Conservation (phyloP, 1,139 yeast species). For the Suhomyces atakaporum region DNA sequence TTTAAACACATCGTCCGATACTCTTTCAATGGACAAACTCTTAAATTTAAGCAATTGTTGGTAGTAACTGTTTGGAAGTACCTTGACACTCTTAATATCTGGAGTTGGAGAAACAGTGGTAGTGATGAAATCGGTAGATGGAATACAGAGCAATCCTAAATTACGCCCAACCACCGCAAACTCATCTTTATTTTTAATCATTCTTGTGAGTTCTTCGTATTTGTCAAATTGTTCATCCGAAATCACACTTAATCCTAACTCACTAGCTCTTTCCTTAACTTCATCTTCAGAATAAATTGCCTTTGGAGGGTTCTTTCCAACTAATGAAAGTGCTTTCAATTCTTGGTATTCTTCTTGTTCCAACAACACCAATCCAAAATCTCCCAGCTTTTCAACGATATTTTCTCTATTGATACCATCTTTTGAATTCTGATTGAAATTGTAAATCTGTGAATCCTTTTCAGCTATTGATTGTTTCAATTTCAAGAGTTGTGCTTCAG, state of each 20-base stretch:
- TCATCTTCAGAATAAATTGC: slow-evolving; percentile 20
- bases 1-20: slow-evolving; percentile 47
- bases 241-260: slow-evolving; percentile 44
- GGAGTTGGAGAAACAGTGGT: slow-evolving; percentile 59
- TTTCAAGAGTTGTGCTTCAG: slow-evolving; percentile 29
- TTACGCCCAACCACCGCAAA: slow-evolving; percentile 39
- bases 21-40: slow-evolving; percentile 44
- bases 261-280: slow-evolving; percentile 22
- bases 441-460: slow-evolving; percentile 33
- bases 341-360: slow-evolving; percentile 33
- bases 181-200: slow-evolving; percentile 19
- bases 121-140: slow-evolving; percentile 57
- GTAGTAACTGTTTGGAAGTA: slow-evolving; percentile 65
- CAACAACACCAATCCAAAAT: slow-evolving; percentile 36
- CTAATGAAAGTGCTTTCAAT: slow-evolving; percentile 21
- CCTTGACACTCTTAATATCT: slow-evolving; percentile 59
- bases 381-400: slow-evolving; percentile 40
- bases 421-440: slow-evolving; percentile 22
- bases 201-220: slow-evolving; percentile 21
- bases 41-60: slow-evolving; percentile 53
- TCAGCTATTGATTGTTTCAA: slow-evolving; percentile 37
- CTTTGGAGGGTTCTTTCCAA: slow-evolving; percentile 16
- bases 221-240: slow-evolving; percentile 37
- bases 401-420: slow-evolving; percentile 25
- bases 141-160: slow-evolving; percentile 54